Base-by-base conservation (phyloP, 1,139 yeast species). In the Pneumocystis jirovecii region DNA sequence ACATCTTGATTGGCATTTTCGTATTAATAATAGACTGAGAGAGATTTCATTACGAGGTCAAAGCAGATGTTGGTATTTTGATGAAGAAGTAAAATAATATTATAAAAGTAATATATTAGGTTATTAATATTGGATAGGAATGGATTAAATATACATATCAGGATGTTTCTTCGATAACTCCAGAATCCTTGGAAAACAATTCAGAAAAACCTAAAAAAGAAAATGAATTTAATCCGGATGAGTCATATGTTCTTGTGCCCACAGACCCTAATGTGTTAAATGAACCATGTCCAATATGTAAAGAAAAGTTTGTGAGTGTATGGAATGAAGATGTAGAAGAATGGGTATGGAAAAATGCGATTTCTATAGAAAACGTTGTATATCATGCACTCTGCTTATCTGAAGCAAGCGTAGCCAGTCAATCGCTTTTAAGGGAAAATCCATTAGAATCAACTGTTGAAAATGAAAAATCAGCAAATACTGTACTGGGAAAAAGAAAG, bases 1-100 rank as follows among this genome's bases (percentile, higher is more conserved):
- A 8, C 98, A 93, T 75, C 78, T 89, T 71, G 98, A 93, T 76
- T 93, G 97, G 97, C 98, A 93, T 78, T 90, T 90, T 78, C 83
- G 97, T 72, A 87, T 89, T 65, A 91, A 89, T 74, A 88, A 87
- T 72, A 86, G 88, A 71, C 78, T 87, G 64, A 83, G 87, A 63
- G 86, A 82, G 60, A 73, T 75, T 35, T 78, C 76, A 67, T 71
- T 72, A 64, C 70, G 76, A 64, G 76, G 79, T 10, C 89, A 89
- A 74, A 84, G 89, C 64, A 79, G 97, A 71, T 83, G 85, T 70
- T 90, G 96, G 96, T 91, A 85, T 74, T 75, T 91, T 69, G 84
- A 84, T 69, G 87, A 84, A 70, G 79, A 79, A 29, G 57, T 50
- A 50, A 50, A n/a, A 12, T 17, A 56, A 62, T 50, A 7, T 44